Evolutionary conservation across 2,329 filamentous ascomycete species (phyloP), one percentile per base, ranked within the genome.

Genomic region (Aspergillus felis): DNA sequence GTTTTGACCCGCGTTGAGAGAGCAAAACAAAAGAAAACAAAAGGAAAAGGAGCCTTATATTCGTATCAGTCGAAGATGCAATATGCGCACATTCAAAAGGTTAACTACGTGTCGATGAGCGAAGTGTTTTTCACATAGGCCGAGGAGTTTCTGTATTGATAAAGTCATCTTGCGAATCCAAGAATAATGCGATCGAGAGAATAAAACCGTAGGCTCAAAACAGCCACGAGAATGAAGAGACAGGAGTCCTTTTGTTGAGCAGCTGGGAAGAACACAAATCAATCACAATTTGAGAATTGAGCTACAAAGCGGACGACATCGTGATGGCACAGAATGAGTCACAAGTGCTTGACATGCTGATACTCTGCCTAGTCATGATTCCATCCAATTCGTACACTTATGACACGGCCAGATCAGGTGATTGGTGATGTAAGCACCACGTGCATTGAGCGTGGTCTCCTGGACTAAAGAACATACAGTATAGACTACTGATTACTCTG

Each of bases 121-220:
- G 49, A 57, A 38, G 27, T 55, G 20, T 57, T 32, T 49, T 54
- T 55, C 52, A 54, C 54, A 48, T 59, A 54, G 51, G 54, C 41
- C 49, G 35, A 54, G 38, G 17, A 51, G 42, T 28, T 27, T 46
- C 46, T 51, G 48, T 58, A 50, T 52, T 59, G 54, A 54, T 61
- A 57, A 17, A 64, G 57, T 64, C 63, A 65, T 65, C 51, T 65
- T 65, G 61, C 29, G 56, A 46, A 57, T 32, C 5, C 24, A 49
- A 24, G 58, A 44, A 27, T 47, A n/a, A 22, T 17, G 42, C 10
- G 29, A 35, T 27, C 32, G 46, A 54, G 48, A 35, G 29, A 48
- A 42, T 48, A 38, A 24, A 24, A 25, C 20, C 44, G 28, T 29
- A 50, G 44, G 46, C 44, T 47, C 44, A 14, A 25, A 27, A 14